Base-by-base conservation (phyloP, 345 rosid genomes). In the Citrus reticulata region DNA sequence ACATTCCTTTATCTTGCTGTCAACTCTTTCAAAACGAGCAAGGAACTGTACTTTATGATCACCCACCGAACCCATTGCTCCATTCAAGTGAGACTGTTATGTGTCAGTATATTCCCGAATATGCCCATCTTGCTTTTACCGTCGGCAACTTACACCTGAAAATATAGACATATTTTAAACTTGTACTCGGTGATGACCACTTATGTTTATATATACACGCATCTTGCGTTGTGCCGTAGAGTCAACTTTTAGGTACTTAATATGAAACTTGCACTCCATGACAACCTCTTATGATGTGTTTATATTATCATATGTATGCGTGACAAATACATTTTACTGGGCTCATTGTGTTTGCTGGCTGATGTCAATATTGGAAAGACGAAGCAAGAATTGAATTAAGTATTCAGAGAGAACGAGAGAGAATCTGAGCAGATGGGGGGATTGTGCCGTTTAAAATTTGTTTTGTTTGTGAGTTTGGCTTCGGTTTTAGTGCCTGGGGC, bases 131-230 rank as follows among this genome's bases (percentile, higher is more conserved):
- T 84, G 83, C 80, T 72, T 83, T 62, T 40, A 32, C 34, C 51
- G 66, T 30, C 63, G 51, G 84, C 78, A 79, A 80, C 82, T 72
- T 81, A 40, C 32, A 79, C 79, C 77, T 77, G 67, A 63, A 67
- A 68, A 72, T 54, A 35, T 61, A 32, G 84, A 55, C 82, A 82
- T 57, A 37, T 81, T 46, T 46, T 76, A 81, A 81, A 72, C 96
- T 84, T 95, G 90, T 88, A 93, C 94, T 85, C 90, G 79, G 88
- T 81, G 89, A 73, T 59, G 75, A 80, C 85, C 72, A 79, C 51
- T 68, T 70, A 9, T 80, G 59, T 78, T 29, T 70, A 51, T 22
- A 19, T 57, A 22, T 51, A 30, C 37, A 63, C 68, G 68, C 22
- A 64, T 16, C 68, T 64, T 32, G 13, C 11, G 4, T 11, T 17